Percentiles rank a stretch among this genome's conserved stretches.
phyloP scores from a whole-genome alignment of 2,329 filamentous ascomycete genomes.

The Metarhizium humberi region DNA sequence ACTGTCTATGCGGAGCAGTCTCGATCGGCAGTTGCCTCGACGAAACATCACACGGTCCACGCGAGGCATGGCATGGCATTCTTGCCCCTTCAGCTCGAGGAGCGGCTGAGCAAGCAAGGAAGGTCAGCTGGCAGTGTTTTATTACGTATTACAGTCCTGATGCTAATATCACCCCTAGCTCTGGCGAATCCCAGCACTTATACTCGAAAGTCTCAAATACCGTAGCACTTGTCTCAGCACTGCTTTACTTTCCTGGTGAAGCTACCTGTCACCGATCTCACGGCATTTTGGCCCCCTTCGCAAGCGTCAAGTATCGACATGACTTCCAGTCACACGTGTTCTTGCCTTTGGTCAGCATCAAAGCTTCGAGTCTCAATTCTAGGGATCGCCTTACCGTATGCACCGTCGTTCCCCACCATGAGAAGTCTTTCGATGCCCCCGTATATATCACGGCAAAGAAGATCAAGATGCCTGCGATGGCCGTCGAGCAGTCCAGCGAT shows the following conservation, averaged over 20 bases:
- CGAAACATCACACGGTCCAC: too few relatives aligned
- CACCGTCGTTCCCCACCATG: slow-evolving; percentile 20
- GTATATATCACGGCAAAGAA: slow-evolving; percentile 25
- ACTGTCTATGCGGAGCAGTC: too few relatives aligned
- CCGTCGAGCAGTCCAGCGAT: slow-evolving; percentile 21
- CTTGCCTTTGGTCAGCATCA: background rate
- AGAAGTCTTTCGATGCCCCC: slow-evolving; percentile 11
- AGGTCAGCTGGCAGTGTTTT: too few relatives aligned
- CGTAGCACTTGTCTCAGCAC: too few relatives aligned
- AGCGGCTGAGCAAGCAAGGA: too few relatives aligned
- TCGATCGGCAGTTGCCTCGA: too few relatives aligned
- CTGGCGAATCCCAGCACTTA: too few relatives aligned
- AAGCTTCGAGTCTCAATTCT: background rate
- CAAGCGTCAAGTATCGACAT: background rate
- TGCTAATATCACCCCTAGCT: too few relatives aligned
- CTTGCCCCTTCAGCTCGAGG: too few relatives aligned
- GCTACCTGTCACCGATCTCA: background rate
- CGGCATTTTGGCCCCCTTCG: background rate
- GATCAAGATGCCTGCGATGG: slow-evolving; percentile 22
- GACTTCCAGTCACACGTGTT: background rate
- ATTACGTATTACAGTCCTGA: too few relatives aligned
- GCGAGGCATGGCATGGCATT: too few relatives aligned
- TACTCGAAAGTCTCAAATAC: too few relatives aligned
- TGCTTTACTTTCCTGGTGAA: background rate
- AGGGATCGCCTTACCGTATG: background rate